Percentiles rank a stretch among this genome's conserved stretches.
Evolutionary conservation across 192 early-diverging fungal species (phyloP).

Genomic region (Paraglomus brasilianum): DNA sequence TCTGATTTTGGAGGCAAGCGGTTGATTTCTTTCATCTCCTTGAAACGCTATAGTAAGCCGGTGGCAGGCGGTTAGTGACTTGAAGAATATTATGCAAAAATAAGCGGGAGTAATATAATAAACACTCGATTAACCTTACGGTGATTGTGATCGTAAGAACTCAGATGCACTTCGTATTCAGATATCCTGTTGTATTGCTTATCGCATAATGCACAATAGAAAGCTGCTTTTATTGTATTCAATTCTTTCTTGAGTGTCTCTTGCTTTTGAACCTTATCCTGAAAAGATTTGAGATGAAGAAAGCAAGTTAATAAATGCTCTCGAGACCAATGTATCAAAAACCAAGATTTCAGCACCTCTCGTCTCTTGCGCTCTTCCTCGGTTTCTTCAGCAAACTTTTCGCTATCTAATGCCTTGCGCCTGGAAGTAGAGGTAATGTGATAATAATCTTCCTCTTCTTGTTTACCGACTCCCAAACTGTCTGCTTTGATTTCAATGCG

Average conservation of each 20-base stretch:
- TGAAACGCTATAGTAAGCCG: constrained; percentile 57
- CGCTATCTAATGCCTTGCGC: constrained; percentile 62
- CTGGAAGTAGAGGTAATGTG: constrained; percentile 58
- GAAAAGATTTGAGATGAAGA: not conserved
- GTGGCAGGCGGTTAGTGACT: not conserved
- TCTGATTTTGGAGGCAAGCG: constrained; percentile 37
- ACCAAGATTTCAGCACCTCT: constrained; percentile 42
- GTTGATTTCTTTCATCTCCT: constrained; percentile 70
- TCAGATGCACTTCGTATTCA: constrained; percentile 76
- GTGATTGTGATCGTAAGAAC: constrained; percentile 80
- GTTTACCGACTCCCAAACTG: constrained; percentile 64
- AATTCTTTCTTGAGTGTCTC: constrained; percentile 55
- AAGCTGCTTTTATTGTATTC: constrained; percentile 65
- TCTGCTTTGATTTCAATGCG: constrained; percentile 66
- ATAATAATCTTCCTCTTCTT: constrained; percentile 53
- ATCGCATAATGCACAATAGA: constrained; percentile 76
- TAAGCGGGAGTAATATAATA: not conserved
- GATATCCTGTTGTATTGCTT: constrained; percentile 77
- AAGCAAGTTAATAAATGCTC: not conserved
- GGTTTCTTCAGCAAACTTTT: constrained; percentile 65
- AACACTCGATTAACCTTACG: constrained; percentile 49
- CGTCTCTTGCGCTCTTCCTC: constrained; percentile 51
- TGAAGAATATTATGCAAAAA: not conserved
- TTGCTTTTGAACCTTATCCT: constrained; percentile 48
- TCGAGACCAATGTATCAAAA: not conserved